phyloP scores from a whole-genome alignment of 305 asterid genomes.

The Fraxinus platypoda region DNA sequence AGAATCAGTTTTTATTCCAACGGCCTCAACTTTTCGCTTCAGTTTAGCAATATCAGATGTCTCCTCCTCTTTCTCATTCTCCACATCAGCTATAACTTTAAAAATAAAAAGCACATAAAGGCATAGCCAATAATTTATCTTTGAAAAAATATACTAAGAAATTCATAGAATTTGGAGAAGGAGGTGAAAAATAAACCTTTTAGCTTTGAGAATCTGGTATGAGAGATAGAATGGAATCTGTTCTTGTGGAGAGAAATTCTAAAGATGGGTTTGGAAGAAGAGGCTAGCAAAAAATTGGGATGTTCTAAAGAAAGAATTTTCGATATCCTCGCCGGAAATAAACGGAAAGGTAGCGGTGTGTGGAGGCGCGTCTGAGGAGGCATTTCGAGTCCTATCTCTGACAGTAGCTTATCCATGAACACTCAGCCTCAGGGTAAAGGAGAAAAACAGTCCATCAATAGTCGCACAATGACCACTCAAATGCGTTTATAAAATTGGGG shows the following conservation, averaged over 20 bases:
- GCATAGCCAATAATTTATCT: not conserved
- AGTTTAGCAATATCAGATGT: slow-evolving; percentile 33
- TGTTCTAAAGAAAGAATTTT: slow-evolving; percentile 17
- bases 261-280: slow-evolving; percentile 22
- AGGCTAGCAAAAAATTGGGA: slow-evolving; percentile 27
- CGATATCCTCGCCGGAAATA: slow-evolving; percentile 3
- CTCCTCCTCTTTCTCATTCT: slow-evolving; percentile 31
- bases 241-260: slow-evolving; percentile 22
- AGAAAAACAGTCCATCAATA: too few species aligned
- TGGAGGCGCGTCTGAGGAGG: slow-evolving; percentile 28
- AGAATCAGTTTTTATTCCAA: slow-evolving; percentile 41
- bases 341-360: slow-evolving; percentile 21
- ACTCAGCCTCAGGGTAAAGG: not conserved
- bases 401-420: slow-evolving; percentile 14
- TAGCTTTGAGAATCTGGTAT: slow-evolving; percentile 19
- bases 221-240: slow-evolving; percentile 31
- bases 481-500: too few species aligned
- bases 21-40: slow-evolving; percentile 45
- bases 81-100: slow-evolving; percentile 14
- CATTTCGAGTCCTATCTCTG: slow-evolving; percentile 25
- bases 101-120: not conserved
- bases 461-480: too few species aligned
- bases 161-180: not conserved
- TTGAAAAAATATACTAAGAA: not conserved
- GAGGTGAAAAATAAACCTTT: slow-evolving; percentile 29